These are phyloP conservation scores for Limtongozyma cylindracea DNA, from an alignment of 805 yeast species.

Conservation along the genomic window DNA sequence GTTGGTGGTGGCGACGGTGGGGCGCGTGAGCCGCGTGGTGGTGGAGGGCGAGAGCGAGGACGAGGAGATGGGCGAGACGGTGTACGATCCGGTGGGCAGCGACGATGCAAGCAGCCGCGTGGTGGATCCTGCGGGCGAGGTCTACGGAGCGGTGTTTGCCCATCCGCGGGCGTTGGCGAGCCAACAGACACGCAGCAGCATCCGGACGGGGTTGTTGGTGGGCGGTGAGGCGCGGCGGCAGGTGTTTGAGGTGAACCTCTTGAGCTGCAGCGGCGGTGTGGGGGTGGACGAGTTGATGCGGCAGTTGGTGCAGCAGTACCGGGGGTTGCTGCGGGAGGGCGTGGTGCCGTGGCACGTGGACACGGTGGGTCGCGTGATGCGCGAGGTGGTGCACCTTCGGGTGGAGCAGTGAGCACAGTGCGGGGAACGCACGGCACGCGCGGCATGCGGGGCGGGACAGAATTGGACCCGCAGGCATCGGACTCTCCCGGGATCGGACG, in stretches of 20 bases:
- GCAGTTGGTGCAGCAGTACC: conserved; percentile 30
- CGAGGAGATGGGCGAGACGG: no score
- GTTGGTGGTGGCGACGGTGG: conserved; percentile 45
- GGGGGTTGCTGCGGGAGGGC: conserved; percentile 23
- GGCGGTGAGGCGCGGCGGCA: conserved; percentile 8
- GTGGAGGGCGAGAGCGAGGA: conserved; percentile 4
- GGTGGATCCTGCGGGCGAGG: no score
- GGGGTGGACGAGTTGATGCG: conserved; percentile 26
- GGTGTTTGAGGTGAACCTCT: conserved; percentile 34
- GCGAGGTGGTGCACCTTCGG: conserved; percentile 28
- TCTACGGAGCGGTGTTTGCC: conserved; percentile 33
- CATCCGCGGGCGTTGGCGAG: conserved; percentile 38
- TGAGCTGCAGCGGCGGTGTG: conserved; percentile 53
- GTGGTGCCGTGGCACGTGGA: conserved; percentile 47
- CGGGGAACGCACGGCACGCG: no score
- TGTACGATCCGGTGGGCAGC: no score
- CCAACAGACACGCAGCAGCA: conserved; percentile 45
- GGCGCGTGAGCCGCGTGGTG: conserved; percentile 22
- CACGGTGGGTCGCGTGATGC: conserved; percentile 38
- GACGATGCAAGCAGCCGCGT: no score
- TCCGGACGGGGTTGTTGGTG: conserved; percentile 43
- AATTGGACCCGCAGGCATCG: no score
- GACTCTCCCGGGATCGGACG: no score
- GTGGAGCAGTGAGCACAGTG: no score
- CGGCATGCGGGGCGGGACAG: no score